Evolutionary conservation across 768 basidiomycete species (phyloP).

Genomic region (Tricholoma bakamatsutake): DNA sequence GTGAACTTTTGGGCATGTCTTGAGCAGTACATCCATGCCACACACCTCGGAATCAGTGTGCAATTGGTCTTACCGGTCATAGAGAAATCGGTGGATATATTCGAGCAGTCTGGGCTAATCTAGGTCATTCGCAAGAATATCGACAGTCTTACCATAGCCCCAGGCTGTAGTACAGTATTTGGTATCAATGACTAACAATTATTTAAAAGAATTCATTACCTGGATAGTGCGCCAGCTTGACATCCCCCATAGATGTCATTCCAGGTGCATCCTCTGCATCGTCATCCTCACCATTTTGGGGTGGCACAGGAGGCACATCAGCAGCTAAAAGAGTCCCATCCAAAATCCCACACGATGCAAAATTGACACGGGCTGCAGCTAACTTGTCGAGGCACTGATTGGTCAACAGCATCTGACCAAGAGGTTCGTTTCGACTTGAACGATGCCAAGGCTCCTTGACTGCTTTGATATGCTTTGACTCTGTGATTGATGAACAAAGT

Average conservation of each 20-base stretch:
- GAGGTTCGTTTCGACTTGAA: slow-evolving; percentile 1
- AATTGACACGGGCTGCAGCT: slow-evolving; percentile 1
- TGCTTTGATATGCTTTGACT: too few species aligned
- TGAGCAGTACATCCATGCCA: too few species aligned
- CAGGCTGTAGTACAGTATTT: neutral
- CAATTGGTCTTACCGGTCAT: too few species aligned
- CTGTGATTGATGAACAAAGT: too few species aligned
- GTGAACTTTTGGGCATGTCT: too few species aligned
- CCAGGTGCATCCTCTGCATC: neutral
- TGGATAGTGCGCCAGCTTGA: too few species aligned
- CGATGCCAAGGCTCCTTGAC: slow-evolving; percentile 2
- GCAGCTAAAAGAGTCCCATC: neutral
- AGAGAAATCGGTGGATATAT: too few species aligned
- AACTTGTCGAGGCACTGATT: too few species aligned
- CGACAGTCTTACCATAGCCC: neutral
- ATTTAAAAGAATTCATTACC: neutral
- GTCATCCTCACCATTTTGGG: neutral
- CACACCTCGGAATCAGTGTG: too few species aligned
- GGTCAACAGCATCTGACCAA: too few species aligned
- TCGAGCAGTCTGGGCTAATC: too few species aligned
- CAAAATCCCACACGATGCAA: neutral
- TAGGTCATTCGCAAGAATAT: slow-evolving; percentile 11
- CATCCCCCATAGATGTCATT: too few species aligned
- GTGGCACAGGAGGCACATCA: neutral
- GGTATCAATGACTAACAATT: neutral